Evolutionary conservation across 169 alveolate genomes (phyloP).

Genomic region (Eimeria necatrix): DNA sequence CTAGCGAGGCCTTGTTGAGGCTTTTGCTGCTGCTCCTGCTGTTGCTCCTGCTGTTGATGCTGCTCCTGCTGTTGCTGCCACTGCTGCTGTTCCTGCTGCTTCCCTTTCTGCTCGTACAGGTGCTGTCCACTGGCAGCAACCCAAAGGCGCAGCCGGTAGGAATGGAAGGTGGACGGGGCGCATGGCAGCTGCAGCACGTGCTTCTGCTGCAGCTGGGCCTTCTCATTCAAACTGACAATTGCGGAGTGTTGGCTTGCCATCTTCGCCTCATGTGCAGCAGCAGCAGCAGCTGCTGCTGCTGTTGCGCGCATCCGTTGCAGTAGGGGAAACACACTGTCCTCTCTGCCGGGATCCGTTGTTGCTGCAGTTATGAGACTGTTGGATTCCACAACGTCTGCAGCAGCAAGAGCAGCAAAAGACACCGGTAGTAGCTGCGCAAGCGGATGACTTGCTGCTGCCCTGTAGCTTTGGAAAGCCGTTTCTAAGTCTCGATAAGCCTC

Average conservation of each 20-base stretch:
- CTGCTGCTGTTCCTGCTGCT: background rate
- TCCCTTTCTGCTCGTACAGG: background rate
- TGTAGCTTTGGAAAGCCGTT: constrained; percentile 12
- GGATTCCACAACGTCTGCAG: background rate
- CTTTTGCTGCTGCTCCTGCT: constrained; percentile 7
- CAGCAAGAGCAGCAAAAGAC: constrained; percentile 6
- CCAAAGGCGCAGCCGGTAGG: constrained; percentile 1
- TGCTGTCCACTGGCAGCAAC: constrained; percentile 18
- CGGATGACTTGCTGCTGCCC: constrained; percentile 13
- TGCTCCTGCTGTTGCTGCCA: background rate
- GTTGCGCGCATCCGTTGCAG: constrained; percentile 34
- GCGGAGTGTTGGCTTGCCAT: background rate
- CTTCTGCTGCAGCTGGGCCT: background rate
- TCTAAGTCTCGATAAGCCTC: background rate
- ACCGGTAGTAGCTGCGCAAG: background rate
- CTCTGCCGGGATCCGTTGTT: background rate
- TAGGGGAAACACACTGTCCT: background rate
- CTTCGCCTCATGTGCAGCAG: background rate
- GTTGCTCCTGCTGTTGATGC: background rate
- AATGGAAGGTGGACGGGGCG: background rate
- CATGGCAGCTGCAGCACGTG: background rate
- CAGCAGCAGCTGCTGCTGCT: constrained; percentile 24
- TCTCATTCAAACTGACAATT: background rate
- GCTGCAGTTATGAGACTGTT: background rate
- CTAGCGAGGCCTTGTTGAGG: background rate